These are phyloP conservation scores for Colletotrichum horii DNA, from an alignment of 2,329 filamentous ascomycete genomes.

Conservation along the genomic window DNA sequence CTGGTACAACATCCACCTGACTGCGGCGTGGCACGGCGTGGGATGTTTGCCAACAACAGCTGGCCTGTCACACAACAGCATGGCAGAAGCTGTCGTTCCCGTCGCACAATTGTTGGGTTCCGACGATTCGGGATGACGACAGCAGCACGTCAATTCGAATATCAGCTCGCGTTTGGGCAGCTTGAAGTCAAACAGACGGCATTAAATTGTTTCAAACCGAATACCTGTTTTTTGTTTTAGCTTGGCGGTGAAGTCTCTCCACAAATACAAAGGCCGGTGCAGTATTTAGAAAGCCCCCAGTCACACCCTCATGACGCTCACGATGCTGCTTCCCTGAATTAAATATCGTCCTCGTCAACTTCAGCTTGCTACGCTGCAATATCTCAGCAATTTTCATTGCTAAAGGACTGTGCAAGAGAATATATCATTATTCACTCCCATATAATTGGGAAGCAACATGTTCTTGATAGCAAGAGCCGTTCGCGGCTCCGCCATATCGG, in stretches of 20 bases:
- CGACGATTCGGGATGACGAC: neutral
- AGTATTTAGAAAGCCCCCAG: neutral
- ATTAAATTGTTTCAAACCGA: neutral
- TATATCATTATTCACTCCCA: neutral
- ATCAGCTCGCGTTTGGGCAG: neutral
- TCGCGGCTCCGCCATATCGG: neutral
- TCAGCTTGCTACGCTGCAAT: neutral
- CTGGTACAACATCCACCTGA: neutral
- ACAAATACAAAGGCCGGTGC: neutral
- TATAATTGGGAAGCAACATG: neutral
- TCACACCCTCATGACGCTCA: rapidly evolving
- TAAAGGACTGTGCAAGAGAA: too few species aligned
- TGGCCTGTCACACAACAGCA: neutral
- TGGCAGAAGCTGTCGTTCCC: neutral
- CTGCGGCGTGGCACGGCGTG: neutral
- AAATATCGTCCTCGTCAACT: rapidly evolving
- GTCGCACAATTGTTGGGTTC: neutral
- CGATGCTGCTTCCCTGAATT: neutral
- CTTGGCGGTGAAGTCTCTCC: neutral
- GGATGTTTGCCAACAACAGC: neutral
- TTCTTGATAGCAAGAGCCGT: neutral
- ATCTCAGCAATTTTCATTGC: neutral
- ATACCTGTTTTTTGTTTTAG: neutral
- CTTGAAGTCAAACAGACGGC: neutral
- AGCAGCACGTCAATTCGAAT: neutral